A percentile compares a stretch with the other conserved stretches of the same genome.
Evolutionary conservation across 306 rosid species (phyloP).

Genomic region (Lathyrus tuberosus): DNA sequence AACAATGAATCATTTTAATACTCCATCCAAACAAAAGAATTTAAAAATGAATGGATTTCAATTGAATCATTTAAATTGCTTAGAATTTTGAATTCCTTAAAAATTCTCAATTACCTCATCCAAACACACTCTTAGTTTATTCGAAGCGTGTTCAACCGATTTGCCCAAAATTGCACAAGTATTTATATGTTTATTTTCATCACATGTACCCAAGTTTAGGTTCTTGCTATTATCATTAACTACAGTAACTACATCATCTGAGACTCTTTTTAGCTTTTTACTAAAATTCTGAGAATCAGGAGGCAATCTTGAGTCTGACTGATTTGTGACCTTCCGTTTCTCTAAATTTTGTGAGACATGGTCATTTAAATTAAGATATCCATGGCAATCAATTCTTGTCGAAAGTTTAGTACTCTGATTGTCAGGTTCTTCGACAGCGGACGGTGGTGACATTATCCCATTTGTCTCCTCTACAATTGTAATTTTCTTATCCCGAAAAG

Average conservation of each 20-base stretch:
- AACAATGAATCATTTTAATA: no score
- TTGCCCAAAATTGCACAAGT: conserved; percentile 38
- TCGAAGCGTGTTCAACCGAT: conserved; percentile 43
- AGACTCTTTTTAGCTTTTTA: conserved; percentile 68
- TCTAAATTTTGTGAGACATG: conserved; percentile 45
- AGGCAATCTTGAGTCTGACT: conserved; percentile 41
- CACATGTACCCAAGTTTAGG: conserved; percentile 44
- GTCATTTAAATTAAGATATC: conserved; percentile 51
- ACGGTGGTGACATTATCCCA: conserved; percentile 48
- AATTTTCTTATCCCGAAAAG: conserved; percentile 39
- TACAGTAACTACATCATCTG: conserved; percentile 53
- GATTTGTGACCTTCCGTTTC: conserved; percentile 60
- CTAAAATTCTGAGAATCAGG: conserved; percentile 49
- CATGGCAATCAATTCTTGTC: conserved; percentile 44
- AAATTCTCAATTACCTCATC: no score
- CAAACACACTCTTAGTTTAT: conserved; percentile 43
- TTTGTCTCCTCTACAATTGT: conserved; percentile 47
- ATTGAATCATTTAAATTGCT: no score
- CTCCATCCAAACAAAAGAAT: no score
- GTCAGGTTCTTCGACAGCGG: conserved; percentile 52
- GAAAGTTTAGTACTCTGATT: conserved; percentile 30
- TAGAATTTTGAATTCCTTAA: no score
- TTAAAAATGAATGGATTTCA: no score
- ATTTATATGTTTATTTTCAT: conserved; percentile 42
- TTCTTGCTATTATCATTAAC: conserved; percentile 44